phyloP scores from a whole-genome alignment of 176 grass and related monocot species.

The Elaeis guineensis region DNA sequence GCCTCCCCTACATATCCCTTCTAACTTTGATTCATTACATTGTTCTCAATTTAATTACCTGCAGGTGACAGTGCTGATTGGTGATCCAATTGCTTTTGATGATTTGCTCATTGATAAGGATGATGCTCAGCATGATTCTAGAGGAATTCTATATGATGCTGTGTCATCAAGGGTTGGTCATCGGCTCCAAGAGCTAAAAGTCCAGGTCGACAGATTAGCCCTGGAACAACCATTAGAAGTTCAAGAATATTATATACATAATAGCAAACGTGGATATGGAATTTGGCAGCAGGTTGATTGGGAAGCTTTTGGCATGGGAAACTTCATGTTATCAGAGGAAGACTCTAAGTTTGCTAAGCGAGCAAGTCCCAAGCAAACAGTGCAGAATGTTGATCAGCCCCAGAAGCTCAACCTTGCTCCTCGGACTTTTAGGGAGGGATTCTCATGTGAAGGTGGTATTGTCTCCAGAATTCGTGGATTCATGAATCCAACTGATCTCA shows the following conservation, averaged over 20 bases:
- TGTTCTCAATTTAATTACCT: constrained; percentile 5
- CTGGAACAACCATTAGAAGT: constrained; percentile 38
- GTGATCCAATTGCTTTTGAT: constrained; percentile 76
- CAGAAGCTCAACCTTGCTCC: neutral
- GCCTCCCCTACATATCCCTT: neutral
- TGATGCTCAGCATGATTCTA: constrained; percentile 32
- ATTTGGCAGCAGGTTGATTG: constrained; percentile 85
- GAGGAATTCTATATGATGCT: constrained; percentile 59
- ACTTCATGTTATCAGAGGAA: constrained; percentile 47
- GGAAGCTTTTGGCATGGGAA: constrained; percentile 81
- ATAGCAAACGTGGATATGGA: constrained; percentile 10
- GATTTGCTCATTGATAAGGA: constrained; percentile 53
- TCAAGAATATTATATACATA: constrained; percentile 9
- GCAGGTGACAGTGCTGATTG: constrained; percentile 89
- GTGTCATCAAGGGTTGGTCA: constrained; percentile 60
- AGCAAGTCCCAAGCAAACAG: constrained; percentile 10
- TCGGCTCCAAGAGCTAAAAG: constrained; percentile 64
- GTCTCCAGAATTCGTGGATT: constrained; percentile 45
- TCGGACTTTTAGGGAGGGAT: neutral
- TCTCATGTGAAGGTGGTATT: constrained; percentile 12
- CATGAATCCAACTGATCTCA: constrained; percentile 51
- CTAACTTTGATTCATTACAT: too few species aligned
- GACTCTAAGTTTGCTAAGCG: neutral
- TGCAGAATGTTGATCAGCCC: neutral
- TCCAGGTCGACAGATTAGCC: constrained; percentile 42